Evolutionary conservation across 2,329 filamentous ascomycete genomes (phyloP).

Genomic region (Tolypocladium pustulatum): DNA sequence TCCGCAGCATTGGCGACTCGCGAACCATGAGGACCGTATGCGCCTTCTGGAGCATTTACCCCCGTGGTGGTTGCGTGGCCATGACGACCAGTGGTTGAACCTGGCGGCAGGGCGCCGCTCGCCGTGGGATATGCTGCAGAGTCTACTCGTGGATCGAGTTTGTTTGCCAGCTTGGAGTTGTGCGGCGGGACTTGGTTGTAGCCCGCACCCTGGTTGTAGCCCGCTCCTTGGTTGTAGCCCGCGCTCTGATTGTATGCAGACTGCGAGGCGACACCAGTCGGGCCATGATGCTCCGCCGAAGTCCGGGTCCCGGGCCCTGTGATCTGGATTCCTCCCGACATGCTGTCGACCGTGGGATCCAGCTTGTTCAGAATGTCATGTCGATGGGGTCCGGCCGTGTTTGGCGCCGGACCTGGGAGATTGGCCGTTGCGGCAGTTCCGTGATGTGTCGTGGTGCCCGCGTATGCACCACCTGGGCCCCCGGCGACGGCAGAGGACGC

Average conservation of each 20-base stretch:
- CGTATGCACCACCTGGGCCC: background rate
- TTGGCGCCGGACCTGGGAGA: slow-evolving; percentile 7
- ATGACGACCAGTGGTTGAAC: background rate
- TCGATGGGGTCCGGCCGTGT: slow-evolving; percentile 6
- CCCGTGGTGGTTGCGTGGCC: background rate
- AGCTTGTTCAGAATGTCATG: slow-evolving; percentile 8
- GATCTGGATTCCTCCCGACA: slow-evolving; percentile 4
- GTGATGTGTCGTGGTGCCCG: background rate
- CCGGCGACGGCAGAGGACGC: background rate
- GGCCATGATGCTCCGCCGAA: background rate
- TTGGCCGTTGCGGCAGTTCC: background rate
- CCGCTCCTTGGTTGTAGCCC: background rate
- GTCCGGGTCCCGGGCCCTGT: background rate
- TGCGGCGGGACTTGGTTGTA: slow-evolving; percentile 13
- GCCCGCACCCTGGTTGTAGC: background rate
- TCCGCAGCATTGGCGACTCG: background rate
- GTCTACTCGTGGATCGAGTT: slow-evolving; percentile 35
- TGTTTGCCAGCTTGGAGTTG: slow-evolving; percentile 28
- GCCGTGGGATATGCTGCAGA: slow-evolving; percentile 9
- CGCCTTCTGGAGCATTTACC: slow-evolving; percentile 3
- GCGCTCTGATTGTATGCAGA: background rate
- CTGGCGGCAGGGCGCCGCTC: background rate
- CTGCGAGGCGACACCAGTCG: background rate
- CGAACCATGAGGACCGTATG: background rate
- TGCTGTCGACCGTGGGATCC: slow-evolving; percentile 6